These are phyloP conservation scores for Vaccinium darrowii DNA, from an alignment of 148 eudicot genomes.

Conservation along the genomic window DNA sequence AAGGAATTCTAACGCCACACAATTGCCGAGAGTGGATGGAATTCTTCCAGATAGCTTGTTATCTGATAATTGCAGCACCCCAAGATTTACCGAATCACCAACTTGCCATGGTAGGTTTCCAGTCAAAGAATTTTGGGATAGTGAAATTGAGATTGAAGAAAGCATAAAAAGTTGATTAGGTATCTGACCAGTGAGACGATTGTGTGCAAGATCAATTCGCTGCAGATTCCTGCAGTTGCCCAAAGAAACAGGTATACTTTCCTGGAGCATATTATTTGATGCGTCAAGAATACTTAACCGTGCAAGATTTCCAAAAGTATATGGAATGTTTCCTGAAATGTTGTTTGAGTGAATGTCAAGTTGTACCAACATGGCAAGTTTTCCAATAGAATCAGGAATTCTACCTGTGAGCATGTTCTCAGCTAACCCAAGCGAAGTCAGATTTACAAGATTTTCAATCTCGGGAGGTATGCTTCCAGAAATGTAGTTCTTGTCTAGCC, in stretches of 20 bases:
- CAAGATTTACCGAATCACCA: constrained; percentile 20
- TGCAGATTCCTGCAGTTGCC: constrained; percentile 11
- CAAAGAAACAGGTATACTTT: constrained; percentile 22
- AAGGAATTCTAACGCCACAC: constrained; percentile 13
- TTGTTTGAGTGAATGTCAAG: neutral
- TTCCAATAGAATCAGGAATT: constrained; percentile 19
- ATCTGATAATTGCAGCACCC: neutral
- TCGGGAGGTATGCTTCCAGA: constrained; percentile 25
- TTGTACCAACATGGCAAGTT: neutral
- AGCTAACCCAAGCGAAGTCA: too few species aligned
- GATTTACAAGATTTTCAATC: neutral
- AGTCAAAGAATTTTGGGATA: constrained; percentile 6
- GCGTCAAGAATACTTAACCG: neutral
- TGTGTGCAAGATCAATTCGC: constrained; percentile 8
- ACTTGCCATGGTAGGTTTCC: constrained; percentile 26
- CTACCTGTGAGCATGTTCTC: constrained; percentile 15
- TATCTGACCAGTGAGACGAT: constrained; percentile 13
- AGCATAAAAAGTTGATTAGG: neutral
- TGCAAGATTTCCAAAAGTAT: constrained; percentile 19
- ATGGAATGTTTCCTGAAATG: constrained; percentile 21
- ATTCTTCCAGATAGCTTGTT: constrained; percentile 26
- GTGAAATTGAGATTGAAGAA: too few species aligned
- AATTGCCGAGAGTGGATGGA: constrained; percentile 19
- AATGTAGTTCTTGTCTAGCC: constrained; percentile 10
- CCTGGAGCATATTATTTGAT: constrained; percentile 12